Evolutionary conservation across 108 stramenopile genomes (phyloP), one percentile per base, ranked within the genome.

Genomic region (Bacterosira constricta): DNA sequence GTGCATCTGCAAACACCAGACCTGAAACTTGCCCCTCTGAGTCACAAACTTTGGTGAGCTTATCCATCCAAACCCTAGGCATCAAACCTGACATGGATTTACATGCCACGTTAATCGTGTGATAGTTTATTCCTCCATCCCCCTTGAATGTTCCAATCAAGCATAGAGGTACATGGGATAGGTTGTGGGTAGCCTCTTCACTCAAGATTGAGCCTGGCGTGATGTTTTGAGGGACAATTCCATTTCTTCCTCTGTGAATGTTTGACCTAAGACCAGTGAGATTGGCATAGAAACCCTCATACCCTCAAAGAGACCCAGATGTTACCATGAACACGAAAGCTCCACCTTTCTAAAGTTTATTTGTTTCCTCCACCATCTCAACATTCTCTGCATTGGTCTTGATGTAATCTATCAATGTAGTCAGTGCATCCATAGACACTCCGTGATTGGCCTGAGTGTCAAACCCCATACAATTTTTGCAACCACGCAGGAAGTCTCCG

Each of bases 131-230:
- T 6, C 64, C 71, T 9, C n/a, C 51, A 13, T 71, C 64, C 0
- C 52, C 52, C 37, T 78, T 78, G 39, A 78, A 71, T 1, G 54
- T 30, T 26, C 77, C 77, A 13, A 64, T 3, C 18, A 78, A 32
- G 0, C 30, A 17, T 4, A 78, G 30, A 12, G 36, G n/a, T 0
- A 78, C 51, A 12, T 71, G 70, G 0, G 69, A 58, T 0, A 71
- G n/a, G 0, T 6, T 21, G 6, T 6, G 13, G 7, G 25, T 41
- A 2, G 46, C 58, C 0, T 58, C 44, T 7, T 60, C 69, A 0
- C 26, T 46, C 23, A 69, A 45, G 9, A 69, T 15, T 0, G 17
- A 6, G 12, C 25, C 34, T 17, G 32, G 15, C 8, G 1, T 58
- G 2, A 30, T 25, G 0, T 50, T 27, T 13, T 41, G 15, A 1